Conservation (phyloP, 768 basidiomycete genomes). For the Russula earlei region DNA sequence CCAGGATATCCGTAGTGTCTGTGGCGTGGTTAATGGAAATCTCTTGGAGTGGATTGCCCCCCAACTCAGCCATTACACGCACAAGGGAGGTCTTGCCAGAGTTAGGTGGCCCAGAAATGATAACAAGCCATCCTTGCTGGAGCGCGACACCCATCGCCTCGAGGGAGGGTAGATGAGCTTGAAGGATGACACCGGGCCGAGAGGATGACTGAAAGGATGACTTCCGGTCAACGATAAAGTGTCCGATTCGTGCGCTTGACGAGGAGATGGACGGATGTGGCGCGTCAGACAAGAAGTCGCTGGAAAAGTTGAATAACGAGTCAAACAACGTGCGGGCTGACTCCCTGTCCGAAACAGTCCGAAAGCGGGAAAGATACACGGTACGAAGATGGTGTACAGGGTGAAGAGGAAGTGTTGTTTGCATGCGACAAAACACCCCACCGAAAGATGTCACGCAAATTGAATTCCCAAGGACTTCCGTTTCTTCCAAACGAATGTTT, state of each 20-base stretch:
- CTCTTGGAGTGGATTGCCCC: slow-evolving; percentile 61
- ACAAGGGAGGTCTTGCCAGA: slow-evolving; percentile 77
- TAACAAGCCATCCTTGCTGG: slow-evolving; percentile 77
- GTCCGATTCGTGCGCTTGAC: slow-evolving; percentile 55
- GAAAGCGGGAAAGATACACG: slow-evolving; percentile 82
- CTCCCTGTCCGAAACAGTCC: slow-evolving; percentile 55
- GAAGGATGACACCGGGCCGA: slow-evolving; percentile 43
- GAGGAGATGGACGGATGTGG: slow-evolving; percentile 39
- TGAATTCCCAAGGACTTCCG: slow-evolving; percentile 96
- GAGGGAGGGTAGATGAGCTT: slow-evolving; percentile 52
- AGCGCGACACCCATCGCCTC: slow-evolving; percentile 72
- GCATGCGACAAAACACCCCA: slow-evolving; percentile 59
- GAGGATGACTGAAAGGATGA: slow-evolving; percentile 27
- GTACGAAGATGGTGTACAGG: slow-evolving; percentile 58
- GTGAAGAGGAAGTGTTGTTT: slow-evolving; percentile 29
- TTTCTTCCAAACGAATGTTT: slow-evolving; percentile 62
- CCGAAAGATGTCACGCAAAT: slow-evolving; percentile 86
- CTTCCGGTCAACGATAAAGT: slow-evolving; percentile 35
- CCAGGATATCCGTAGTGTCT: slow-evolving; percentile 89
- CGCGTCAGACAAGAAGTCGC: slow-evolving; percentile 20
- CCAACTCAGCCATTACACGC: slow-evolving; percentile 55
- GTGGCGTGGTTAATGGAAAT: slow-evolving; percentile 77
- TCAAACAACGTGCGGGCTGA: slow-evolving; percentile 47
- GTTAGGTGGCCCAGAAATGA: slow-evolving; percentile 65
- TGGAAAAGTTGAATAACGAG: slow-evolving; percentile 34